Evolutionary conservation across 2,329 filamentous ascomycete species (phyloP), one percentile per base, ranked within the genome.

Genomic region (Emmonsiellopsis sp.): DNA sequence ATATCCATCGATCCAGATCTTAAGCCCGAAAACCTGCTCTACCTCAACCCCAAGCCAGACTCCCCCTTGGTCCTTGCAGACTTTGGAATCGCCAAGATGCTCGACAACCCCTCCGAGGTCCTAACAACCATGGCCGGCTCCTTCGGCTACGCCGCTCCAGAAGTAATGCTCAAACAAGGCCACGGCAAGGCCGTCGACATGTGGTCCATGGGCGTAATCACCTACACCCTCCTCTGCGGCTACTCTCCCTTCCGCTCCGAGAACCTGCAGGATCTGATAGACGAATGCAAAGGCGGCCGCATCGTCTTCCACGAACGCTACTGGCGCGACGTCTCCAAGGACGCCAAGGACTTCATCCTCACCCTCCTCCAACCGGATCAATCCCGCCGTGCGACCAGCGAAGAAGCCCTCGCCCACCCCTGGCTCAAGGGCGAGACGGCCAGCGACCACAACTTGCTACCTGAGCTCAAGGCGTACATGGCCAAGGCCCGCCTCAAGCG

Each of bases 171-270:
- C 59, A 96, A 96, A 78, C 85, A 89, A 67, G 93, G 93, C 16
- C 94, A 98, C 69, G 93, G 93, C 68, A 98, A 97, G 73, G 89
- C 93, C 4, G 93, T 97, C 35, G 93, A 98, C 68, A 95, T 98
- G 89, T 98, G 93, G 93, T 97, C 93, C 2, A 81, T 98, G 73
- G 93, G 93, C 58, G 93, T 98, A 65, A 98, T 98, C 65, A 97
- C 93, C 42, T 98, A 98, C 74, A 98, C 93, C 13, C 79, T 98
- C 31, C 86, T 98, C 50, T 98, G 94, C 69, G 93, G 93, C 62
- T 98, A 98, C 76, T 96, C 92, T 44, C 93, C 93, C 16, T 98
- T 98, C 81, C 85, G 93, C 61, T 93, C 90, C 57, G 93, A 98
- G 76, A 95, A 88, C 65, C 78, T 98, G 48, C 81, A 86, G 60